Evolutionary conservation across 2,329 filamentous ascomycete genomes (phyloP).

Genomic region (Metarhizium brunneum): DNA sequence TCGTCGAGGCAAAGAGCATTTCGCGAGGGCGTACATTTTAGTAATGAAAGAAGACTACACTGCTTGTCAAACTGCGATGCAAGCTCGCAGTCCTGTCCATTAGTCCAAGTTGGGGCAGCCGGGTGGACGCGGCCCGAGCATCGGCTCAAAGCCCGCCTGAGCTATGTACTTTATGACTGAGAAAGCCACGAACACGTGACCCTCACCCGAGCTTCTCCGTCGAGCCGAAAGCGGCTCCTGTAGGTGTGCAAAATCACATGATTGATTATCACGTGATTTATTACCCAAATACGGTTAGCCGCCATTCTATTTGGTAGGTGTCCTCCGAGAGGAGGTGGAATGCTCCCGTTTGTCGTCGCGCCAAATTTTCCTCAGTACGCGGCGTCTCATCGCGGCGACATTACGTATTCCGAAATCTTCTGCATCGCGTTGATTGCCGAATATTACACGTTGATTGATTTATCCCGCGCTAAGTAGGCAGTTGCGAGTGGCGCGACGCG

Average conservation of each 20-base stretch:
- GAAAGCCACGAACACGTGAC: neutral
- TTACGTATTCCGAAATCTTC: conserved; percentile 11
- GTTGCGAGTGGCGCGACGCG: conserved; percentile 7
- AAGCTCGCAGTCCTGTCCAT: neutral
- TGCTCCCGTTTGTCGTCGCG: conserved; percentile 16
- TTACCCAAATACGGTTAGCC: neutral
- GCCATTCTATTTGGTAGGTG: neutral
- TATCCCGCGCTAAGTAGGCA: neutral
- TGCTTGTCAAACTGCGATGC: neutral
- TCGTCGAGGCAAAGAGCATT: conserved; percentile 13
- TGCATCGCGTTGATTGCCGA: conserved; percentile 8
- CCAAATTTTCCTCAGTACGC: conserved; percentile 30
- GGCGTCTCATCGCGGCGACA: conserved; percentile 17
- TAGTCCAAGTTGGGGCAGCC: conserved; percentile 1
- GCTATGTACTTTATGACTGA: no score
- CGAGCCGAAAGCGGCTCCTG: neutral
- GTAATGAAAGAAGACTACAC: neutral
- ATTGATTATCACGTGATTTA: neutral
- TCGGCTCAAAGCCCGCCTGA: neutral
- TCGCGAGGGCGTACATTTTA: conserved; percentile 22
- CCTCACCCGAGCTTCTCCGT: neutral
- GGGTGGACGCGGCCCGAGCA: conserved; percentile 21
- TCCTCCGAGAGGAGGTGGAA: neutral
- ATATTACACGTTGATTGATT: conserved; percentile 7
- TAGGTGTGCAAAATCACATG: conserved; percentile 2